Percentiles rank a stretch among this genome's conserved stretches.
Conservation (phyloP, 202 grass and related monocot species). For the Dendrocalamus latiflorus region DNA sequence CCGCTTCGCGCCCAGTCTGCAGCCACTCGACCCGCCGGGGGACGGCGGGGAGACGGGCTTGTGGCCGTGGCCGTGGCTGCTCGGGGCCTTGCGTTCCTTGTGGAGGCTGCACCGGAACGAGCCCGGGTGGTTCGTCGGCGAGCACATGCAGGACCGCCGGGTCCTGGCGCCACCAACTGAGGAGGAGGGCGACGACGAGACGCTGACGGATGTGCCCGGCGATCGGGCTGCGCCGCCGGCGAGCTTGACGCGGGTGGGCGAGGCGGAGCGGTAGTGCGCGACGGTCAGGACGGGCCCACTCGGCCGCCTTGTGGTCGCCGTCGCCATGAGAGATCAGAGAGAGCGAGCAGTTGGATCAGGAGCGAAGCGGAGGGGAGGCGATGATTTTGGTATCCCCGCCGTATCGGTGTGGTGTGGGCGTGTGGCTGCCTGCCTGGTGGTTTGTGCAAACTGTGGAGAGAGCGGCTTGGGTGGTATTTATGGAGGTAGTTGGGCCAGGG, state of each 20-base stretch:
- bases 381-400: background rate
- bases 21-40: background rate
- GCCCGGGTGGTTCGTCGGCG: constrained; percentile 65
- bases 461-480: background rate
- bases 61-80: background rate
- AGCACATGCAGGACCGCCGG: constrained; percentile 60
- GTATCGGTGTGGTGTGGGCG: background rate
- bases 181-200: background rate
- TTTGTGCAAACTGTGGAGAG: constrained; percentile 18
- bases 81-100: constrained; percentile 45
- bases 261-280: constrained; percentile 44
- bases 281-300: constrained; percentile 34
- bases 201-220: constrained; percentile 20
- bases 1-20: constrained; percentile 15
- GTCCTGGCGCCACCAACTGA: background rate
- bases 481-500: background rate
- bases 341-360: background rate
- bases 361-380: background rate
- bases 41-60: constrained; percentile 20
- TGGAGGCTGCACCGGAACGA: constrained; percentile 82
- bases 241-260: constrained; percentile 42
- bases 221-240: background rate
- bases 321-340: constrained; percentile 32
- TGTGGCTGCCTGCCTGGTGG: too few species aligned
- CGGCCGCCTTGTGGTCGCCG: constrained; percentile 38